Base-by-base conservation (phyloP, 495 filamentous ascomycete species). In the Lindgomyces ingoldianus region DNA sequence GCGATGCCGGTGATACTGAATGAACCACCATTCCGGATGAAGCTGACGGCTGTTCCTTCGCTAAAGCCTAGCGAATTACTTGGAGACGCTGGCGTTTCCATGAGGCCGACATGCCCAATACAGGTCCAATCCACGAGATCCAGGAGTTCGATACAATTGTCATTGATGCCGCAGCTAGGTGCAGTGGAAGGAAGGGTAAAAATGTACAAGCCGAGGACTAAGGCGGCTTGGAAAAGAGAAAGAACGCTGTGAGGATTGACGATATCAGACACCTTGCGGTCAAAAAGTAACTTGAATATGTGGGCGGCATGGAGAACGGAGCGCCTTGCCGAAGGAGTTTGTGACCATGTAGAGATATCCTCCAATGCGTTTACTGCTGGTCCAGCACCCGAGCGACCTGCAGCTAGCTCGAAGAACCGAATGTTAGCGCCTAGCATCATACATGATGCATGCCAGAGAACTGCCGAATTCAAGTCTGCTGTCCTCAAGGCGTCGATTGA, bases 391-490 rank as follows among this genome's bases (percentile, higher is more conserved):
- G 76, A 69, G 33, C 80, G 78, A 25, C 80, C 81, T 25, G 81
- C 80, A 0, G 80, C 81, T 0, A 80, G 62, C 25, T 82, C 79
- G 62, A 83, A 83, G 29, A 79, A 78, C 48, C 81, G 80, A 11
- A 79, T 75, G 56, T 83, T 81, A 9, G 80, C 77, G 0, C 78
- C 78, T 12, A 83, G 73, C 66, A 76, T 80, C 77, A 83, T 81
- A 61, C 80, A 81, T 69, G 81, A 80, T 46, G 80, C 75, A 57
- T 83, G 81, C 81, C 81, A 83, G 62, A 79, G 74, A 30, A 81
- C 67, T 3, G 77, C 61, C 14, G 77, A 76, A 47, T 82, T 83
- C 12, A 68, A 36, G 29, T 68, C 65, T 4, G 65, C 58, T 25
- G 65, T 57, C 44, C 65, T 42, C 36, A 68, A 42, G 0, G 65